Percentiles rank a stretch among this genome's conserved stretches.
Conservation (phyloP, 345 rosid genomes). For the Euphorbia pulcherrima region DNA sequence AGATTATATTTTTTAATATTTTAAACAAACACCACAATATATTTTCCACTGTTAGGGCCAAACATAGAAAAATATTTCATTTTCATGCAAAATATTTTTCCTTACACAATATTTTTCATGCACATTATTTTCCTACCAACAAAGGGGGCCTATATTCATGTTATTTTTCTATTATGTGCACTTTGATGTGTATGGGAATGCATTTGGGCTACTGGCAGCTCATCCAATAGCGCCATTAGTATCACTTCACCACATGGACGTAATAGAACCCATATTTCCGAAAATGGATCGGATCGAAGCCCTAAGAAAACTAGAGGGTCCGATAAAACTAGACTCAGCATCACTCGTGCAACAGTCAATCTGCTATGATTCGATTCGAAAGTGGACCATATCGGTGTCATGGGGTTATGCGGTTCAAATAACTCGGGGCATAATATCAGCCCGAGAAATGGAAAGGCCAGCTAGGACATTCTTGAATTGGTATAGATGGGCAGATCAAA, state of each 20-base stretch:
- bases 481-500: constrained; percentile 36
- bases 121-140: too few relatives aligned
- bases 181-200: constrained; percentile 59
- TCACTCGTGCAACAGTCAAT: constrained; percentile 62
- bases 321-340: constrained; percentile 58
- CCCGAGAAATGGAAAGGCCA: constrained; percentile 51
- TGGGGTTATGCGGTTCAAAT: constrained; percentile 84
- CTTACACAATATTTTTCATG: too few relatives aligned
- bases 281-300: constrained; percentile 38
- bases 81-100: too few relatives aligned
- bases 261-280: constrained; percentile 65
- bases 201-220: constrained; percentile 62
- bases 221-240: constrained; percentile 71
- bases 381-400: constrained; percentile 68
- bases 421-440: constrained; percentile 40
- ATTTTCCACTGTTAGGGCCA: too few relatives aligned
- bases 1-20: too few relatives aligned
- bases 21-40: too few relatives aligned
- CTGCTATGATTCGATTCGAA: constrained; percentile 48
- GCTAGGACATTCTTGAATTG: constrained; percentile 58
- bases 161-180: constrained; percentile 8
- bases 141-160: too few relatives aligned
- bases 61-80: too few relatives aligned
- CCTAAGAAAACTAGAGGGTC: constrained; percentile 35
- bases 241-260: constrained; percentile 67